Percentiles rank a stretch among this genome's conserved stretches.
These are phyloP conservation scores for Purpureocillium lavendulum DNA, from an alignment of 2,329 filamentous ascomycete species.

Conservation along the genomic window DNA sequence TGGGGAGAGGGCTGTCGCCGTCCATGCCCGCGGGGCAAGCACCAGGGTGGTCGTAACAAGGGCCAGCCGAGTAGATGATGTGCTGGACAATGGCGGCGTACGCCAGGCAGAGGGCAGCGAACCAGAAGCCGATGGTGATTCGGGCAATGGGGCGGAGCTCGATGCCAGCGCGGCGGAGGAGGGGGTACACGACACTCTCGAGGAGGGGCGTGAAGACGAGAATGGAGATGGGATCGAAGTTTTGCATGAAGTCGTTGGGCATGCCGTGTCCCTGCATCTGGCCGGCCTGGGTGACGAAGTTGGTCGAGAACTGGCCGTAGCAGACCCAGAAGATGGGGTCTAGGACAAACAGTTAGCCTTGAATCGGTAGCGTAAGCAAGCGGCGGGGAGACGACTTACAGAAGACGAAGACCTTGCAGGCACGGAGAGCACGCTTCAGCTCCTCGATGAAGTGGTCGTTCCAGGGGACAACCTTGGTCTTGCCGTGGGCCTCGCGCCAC, in stretches of 20 bases:
- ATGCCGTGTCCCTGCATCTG: constrained; percentile 54
- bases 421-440: constrained; percentile 56
- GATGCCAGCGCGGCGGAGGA: constrained; percentile 47
- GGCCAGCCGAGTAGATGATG: constrained; percentile 46
- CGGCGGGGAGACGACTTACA: no score
- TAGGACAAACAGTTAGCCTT: constrained; percentile 7
- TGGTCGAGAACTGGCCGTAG: constrained; percentile 60
- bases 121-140: constrained; percentile 56
- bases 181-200: constrained; percentile 53
- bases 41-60: constrained; percentile 38
- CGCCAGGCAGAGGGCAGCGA: constrained; percentile 44
- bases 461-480: constrained; percentile 41
- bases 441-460: constrained; percentile 66
- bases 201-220: constrained; percentile 59
- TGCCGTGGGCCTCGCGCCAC: constrained; percentile 46
- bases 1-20: constrained; percentile 23
- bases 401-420: constrained; percentile 63
- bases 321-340: constrained; percentile 59
- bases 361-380: no score
- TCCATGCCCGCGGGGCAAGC: constrained; percentile 24
- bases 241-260: constrained; percentile 63
- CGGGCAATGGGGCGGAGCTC: constrained; percentile 57
- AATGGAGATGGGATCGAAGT: constrained; percentile 58
- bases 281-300: constrained; percentile 54
- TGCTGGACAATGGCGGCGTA: constrained; percentile 53